Conservation (phyloP, 2,329 filamentous ascomycete genomes). For the Colletotrichum sp. region DNA sequence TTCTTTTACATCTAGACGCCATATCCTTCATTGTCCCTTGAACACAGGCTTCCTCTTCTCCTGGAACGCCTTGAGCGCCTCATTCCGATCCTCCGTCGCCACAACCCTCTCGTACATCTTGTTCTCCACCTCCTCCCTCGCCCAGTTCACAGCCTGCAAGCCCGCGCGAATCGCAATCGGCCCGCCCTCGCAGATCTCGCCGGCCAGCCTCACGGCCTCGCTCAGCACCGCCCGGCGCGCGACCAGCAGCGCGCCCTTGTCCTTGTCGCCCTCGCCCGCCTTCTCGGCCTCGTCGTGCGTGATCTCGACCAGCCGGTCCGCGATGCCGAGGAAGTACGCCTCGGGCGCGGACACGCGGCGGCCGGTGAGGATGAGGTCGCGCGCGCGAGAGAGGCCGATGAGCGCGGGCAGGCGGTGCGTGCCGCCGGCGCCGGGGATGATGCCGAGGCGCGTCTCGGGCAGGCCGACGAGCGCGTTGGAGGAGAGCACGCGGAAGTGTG, state of each 20-base stretch:
- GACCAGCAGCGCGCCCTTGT: slow-evolving; percentile 51
- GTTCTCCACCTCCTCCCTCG: slow-evolving; percentile 82
- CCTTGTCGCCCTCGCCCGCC: slow-evolving; percentile 37
- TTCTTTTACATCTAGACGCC: fast-evolving
- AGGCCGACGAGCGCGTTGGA: slow-evolving; percentile 81
- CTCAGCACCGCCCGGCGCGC: slow-evolving; percentile 73
- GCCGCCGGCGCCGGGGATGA: slow-evolving; percentile 93
- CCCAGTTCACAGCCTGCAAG: slow-evolving; percentile 76
- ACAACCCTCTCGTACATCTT: slow-evolving; percentile 85
- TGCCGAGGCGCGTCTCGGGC: slow-evolving; percentile 90
- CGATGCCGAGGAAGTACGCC: slow-evolving; percentile 90
- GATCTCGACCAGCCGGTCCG: slow-evolving; percentile 88
- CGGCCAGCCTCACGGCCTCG: slow-evolving; percentile 79
- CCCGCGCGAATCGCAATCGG: slow-evolving; percentile 83
- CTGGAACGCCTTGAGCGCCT: slow-evolving; percentile 84
- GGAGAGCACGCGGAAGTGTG: slow-evolving; percentile 86
- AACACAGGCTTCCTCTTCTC: slow-evolving; percentile 67
- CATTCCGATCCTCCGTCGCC: slow-evolving; percentile 82
- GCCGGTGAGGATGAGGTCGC: slow-evolving; percentile 89
- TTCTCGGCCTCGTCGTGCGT: slow-evolving; percentile 43
- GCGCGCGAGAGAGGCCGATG: slow-evolving; percentile 80
- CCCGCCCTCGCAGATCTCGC: slow-evolving; percentile 87
- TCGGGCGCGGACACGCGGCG: slow-evolving; percentile 83
- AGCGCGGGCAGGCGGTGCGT: slow-evolving; percentile 85
- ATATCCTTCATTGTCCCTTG: slow-evolving; percentile 48